Percentiles rank a stretch among this genome's conserved stretches.
Evolutionary conservation across 1,139 yeast genomes (phyloP).

Genomic region (Pichia sp.): DNA sequence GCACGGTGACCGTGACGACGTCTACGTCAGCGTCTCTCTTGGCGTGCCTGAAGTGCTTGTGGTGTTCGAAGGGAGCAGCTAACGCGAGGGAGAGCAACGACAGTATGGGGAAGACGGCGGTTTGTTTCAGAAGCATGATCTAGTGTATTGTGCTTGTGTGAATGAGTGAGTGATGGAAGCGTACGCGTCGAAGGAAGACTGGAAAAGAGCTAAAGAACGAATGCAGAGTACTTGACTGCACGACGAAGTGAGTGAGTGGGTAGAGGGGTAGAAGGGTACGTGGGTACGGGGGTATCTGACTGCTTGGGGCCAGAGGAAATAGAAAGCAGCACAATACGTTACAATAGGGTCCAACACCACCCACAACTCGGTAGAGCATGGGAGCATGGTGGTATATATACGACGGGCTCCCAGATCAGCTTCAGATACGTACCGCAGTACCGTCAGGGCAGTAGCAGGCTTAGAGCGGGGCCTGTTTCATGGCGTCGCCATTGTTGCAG

Average conservation of each 20-base stretch:
- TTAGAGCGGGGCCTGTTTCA: background rate
- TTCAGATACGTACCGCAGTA: too few relatives aligned
- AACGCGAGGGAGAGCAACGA: slow-evolving; percentile 13
- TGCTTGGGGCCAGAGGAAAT: too few relatives aligned
- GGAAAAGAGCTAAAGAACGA: background rate
- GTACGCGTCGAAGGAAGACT: background rate
- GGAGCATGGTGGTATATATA: too few relatives aligned
- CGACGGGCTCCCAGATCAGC: background rate
- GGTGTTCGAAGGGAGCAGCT: slow-evolving; percentile 25
- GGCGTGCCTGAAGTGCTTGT: slow-evolving; percentile 22
- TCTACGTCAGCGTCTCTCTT: slow-evolving; percentile 13
- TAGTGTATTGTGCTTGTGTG: background rate
- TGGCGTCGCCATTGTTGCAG: background rate
- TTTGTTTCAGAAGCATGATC: background rate
- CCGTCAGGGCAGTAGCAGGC: background rate
- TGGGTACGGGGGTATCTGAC: too few relatives aligned
- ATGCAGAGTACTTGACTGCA: too few relatives aligned
- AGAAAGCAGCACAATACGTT: too few relatives aligned
- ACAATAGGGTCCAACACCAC: too few relatives aligned
- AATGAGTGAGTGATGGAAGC: background rate
- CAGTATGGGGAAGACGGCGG: background rate
- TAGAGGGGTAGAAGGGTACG: too few relatives aligned
- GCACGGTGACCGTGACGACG: slow-evolving; percentile 9
- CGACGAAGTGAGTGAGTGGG: too few relatives aligned
- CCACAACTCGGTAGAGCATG: too few relatives aligned